Evolutionary conservation across 371 early-diverging fungal species (phyloP).

Genomic region (Zychaea mexicana): DNA sequence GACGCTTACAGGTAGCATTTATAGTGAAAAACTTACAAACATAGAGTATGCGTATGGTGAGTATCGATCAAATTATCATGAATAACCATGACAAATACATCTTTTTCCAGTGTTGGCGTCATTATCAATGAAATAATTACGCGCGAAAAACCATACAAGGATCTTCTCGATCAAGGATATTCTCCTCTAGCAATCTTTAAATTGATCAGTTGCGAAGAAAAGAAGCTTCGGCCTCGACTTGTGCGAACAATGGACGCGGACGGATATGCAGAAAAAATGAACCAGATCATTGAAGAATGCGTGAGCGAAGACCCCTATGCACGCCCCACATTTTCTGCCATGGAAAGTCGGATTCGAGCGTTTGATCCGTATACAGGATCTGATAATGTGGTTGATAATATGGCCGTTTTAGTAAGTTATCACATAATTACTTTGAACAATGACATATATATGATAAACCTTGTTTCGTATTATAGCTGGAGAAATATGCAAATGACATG

Average conservation of each 20-base stretch:
- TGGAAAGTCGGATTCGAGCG: slow-evolving; percentile 36
- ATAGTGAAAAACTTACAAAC: too few species aligned
- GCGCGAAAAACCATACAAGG: slow-evolving; percentile 39
- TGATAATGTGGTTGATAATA: slow-evolving; percentile 48
- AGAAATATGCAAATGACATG: slow-evolving; percentile 59
- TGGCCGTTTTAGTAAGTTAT: slow-evolving; percentile 45
- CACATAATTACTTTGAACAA: background rate
- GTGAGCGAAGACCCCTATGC: slow-evolving; percentile 26
- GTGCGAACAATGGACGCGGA: slow-evolving; percentile 28
- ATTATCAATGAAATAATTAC: slow-evolving; percentile 55
- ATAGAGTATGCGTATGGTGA: background rate
- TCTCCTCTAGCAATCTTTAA: slow-evolving; percentile 21
- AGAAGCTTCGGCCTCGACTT: slow-evolving; percentile 33
- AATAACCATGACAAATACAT: background rate
- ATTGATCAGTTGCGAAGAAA: slow-evolving; percentile 23
- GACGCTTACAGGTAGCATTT: slow-evolving; percentile 42
- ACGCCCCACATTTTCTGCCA: slow-evolving; percentile 41
- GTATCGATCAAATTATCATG: background rate
- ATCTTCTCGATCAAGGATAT: slow-evolving; percentile 11
- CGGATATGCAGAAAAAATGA: slow-evolving; percentile 44
- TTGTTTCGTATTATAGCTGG: slow-evolving; percentile 22
- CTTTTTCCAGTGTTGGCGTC: slow-evolving; percentile 40
- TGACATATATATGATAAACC: background rate
- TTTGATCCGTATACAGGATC: slow-evolving; percentile 46
- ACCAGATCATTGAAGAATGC: slow-evolving; percentile 39